These are phyloP conservation scores for Acanthamoeba divionensis DNA, from an alignment of 208 protist genomes.

Conservation along the genomic window DNA sequence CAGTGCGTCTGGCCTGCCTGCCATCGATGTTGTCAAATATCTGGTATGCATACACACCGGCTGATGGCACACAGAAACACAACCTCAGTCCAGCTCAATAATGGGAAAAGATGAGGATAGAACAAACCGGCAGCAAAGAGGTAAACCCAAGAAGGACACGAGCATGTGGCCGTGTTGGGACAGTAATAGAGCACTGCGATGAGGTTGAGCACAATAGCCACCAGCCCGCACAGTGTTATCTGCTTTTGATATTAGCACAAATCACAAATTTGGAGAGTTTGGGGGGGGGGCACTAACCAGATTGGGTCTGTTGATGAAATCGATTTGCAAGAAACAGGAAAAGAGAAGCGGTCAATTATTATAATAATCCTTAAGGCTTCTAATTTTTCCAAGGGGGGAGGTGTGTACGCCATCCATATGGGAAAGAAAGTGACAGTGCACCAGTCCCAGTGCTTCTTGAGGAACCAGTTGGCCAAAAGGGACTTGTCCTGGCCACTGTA, in stretches of 20 bases:
- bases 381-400: too few species aligned
- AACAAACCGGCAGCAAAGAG: conserved; percentile 79
- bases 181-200: conserved; percentile 76
- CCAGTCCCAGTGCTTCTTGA: conserved; percentile 54
- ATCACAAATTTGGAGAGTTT: background rate
- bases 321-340: background rate
- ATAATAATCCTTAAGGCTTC: too few species aligned
- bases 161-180: conserved; percentile 60
- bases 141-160: conserved; percentile 84
- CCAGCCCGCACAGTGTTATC: conserved; percentile 85
- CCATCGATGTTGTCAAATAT: conserved; percentile 94
- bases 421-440: conserved; percentile 19
- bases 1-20: conserved; percentile 91
- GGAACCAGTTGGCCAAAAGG: conserved; percentile 43
- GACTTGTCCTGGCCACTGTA: conserved; percentile 52
- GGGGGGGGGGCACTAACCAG: background rate
- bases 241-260: background rate
- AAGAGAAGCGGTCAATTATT: background rate
- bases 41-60: conserved; percentile 64
- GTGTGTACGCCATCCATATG: conserved; percentile 48
- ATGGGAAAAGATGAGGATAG: too few species aligned
- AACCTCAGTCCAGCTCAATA: too few species aligned
- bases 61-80: too few species aligned
- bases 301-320: background rate
- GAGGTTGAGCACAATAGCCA: conserved; percentile 79